These are phyloP conservation scores for Rhizophora apiculata DNA, from an alignment of 345 rosid genomes.

Conservation along the genomic window DNA sequence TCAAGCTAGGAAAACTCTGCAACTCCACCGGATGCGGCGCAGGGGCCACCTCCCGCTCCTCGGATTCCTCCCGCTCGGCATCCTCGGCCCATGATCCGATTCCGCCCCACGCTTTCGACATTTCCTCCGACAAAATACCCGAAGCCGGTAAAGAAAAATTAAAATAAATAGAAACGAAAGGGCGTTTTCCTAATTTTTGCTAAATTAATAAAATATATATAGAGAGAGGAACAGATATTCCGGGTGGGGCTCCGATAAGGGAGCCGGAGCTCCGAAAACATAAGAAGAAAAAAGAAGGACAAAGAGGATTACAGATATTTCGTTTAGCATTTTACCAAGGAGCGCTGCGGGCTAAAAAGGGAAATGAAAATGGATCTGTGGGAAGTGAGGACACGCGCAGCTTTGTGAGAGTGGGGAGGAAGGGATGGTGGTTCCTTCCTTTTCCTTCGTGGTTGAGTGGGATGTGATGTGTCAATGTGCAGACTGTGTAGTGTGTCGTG, in stretches of 20 bases:
- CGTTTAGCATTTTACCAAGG: too few relatives aligned
- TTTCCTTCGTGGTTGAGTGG: too few relatives aligned
- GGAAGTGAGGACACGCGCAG: background rate
- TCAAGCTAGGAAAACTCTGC: constrained; percentile 75
- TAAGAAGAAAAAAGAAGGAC: constrained; percentile 24
- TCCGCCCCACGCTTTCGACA: constrained; percentile 73
- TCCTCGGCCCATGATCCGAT: constrained; percentile 98
- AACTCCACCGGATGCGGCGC: constrained; percentile 39
- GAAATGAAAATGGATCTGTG: background rate
- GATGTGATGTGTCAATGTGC: background rate
- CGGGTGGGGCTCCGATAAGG: constrained; percentile 41
- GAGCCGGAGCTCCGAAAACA: constrained; percentile 65
- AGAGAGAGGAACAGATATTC: background rate
- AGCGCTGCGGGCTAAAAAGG: background rate
- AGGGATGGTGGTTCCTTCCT: too few relatives aligned
- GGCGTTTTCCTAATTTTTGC: constrained; percentile 4
- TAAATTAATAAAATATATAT: background rate
- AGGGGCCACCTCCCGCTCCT: constrained; percentile 41
- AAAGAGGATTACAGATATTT: background rate
- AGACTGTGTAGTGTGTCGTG: background rate
- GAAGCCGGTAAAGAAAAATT: background rate
- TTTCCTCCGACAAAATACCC: background rate
- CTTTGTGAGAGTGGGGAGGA: background rate
- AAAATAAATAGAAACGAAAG: constrained; percentile 1
- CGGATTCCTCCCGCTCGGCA: constrained; percentile 75